Conservation (phyloP, 805 yeast species). For the Saturnispora halmiae region DNA sequence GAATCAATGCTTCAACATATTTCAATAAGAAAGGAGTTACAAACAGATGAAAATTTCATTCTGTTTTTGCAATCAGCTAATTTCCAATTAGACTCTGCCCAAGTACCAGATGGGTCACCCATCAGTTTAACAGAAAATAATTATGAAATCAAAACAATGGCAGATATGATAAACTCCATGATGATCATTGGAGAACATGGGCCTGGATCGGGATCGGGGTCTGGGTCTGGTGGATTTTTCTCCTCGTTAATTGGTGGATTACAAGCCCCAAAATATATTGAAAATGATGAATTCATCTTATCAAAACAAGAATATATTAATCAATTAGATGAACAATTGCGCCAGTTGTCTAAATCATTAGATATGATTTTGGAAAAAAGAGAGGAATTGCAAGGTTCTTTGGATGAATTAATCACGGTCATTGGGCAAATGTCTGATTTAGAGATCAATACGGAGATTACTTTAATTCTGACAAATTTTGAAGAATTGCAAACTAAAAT, state of each 20-base stretch:
- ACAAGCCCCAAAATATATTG: conserved; percentile 53
- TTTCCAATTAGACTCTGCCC: conserved; percentile 59
- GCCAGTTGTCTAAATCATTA: conserved; percentile 57
- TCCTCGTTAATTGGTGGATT: conserved; percentile 56
- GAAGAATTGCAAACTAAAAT: conserved; percentile 63
- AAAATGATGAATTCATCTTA: conserved; percentile 69
- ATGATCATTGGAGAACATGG: conserved; percentile 18
- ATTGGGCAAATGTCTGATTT: conserved; percentile 57
- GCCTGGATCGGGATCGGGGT: not conserved
- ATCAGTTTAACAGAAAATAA: conserved; percentile 27
- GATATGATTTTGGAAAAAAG: conserved; percentile 71
- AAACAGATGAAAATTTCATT: conserved; percentile 65
- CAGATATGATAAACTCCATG: conserved; percentile 22
- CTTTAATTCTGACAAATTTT: conserved; percentile 59
- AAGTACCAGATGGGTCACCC: conserved; percentile 41
- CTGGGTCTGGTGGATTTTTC: conserved; percentile 44
- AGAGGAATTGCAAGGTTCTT: conserved; percentile 56
- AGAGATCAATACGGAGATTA: conserved; percentile 61
- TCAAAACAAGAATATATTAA: conserved; percentile 64
- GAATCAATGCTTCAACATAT: conserved; percentile 79
- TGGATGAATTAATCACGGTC: conserved; percentile 51
- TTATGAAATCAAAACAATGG: conserved; percentile 22
- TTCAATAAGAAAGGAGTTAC: conserved; percentile 45
- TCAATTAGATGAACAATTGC: conserved; percentile 62
- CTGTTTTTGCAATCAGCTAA: conserved; percentile 70